A percentile compares a stretch with the other conserved stretches of the same genome.
These are phyloP conservation scores for Solanum dulcamara DNA, from an alignment of 257 asterid species.

Conservation along the genomic window DNA sequence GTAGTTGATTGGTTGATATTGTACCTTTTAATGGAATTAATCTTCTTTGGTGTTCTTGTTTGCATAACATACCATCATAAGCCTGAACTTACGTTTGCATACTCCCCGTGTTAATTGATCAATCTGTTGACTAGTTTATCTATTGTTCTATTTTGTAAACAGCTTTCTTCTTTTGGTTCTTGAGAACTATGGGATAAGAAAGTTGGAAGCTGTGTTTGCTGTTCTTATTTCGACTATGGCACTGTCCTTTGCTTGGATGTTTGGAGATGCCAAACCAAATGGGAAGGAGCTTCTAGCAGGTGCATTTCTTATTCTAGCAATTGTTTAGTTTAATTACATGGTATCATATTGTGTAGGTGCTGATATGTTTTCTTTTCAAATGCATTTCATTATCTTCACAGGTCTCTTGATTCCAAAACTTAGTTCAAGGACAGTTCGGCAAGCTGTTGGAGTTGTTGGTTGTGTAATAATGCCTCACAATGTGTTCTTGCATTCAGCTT, in stretches of 20 bases:
- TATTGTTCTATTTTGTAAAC: slow-evolving; percentile 13
- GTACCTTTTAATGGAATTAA: not conserved
- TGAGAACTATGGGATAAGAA: slow-evolving; percentile 99
- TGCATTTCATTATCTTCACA: slow-evolving; percentile 6
- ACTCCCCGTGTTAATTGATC: not conserved
- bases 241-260: slow-evolving; percentile 96
- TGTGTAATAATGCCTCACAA: slow-evolving; percentile 99
- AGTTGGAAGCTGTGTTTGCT: slow-evolving; percentile 96
- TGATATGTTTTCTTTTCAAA: not conserved
- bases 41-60: not conserved
- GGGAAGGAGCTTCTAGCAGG: slow-evolving; percentile 67
- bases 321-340: not conserved
- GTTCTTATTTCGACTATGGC: slow-evolving; percentile 89
- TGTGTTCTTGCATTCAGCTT: slow-evolving; percentile 89
- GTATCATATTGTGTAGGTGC: not conserved
- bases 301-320: slow-evolving; percentile 8
- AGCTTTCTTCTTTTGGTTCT: slow-evolving; percentile 91
- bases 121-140: slow-evolving; percentile 8
- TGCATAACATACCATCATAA: not conserved
- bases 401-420: slow-evolving; percentile 85
- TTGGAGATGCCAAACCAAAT: slow-evolving; percentile 83
- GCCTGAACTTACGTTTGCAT: not conserved
- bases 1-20: not conserved
- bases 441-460: slow-evolving; percentile 99
- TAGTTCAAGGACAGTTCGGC: slow-evolving; percentile 86